A percentile compares a stretch with the other conserved stretches of the same genome.
Evolutionary conservation across 179 eudicot species (phyloP).

Genomic region (Camellia oleifera): DNA sequence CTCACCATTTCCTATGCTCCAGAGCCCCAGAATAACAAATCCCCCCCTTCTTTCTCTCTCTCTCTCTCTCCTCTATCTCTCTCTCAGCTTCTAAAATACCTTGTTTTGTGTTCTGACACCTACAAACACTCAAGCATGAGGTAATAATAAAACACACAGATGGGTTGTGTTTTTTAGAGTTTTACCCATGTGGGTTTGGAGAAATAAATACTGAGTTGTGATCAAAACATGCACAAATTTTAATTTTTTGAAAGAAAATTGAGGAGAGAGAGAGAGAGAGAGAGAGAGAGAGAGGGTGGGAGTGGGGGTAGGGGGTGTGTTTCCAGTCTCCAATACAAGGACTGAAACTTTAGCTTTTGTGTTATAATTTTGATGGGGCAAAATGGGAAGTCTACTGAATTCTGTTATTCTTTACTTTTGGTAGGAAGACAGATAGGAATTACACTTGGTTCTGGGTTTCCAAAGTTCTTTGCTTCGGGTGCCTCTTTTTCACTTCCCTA

Average conservation of each 20-base stretch:
- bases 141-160: slow-evolving; percentile 20
- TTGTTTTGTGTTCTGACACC: slow-evolving; percentile 19
- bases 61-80: slow-evolving; percentile 16
- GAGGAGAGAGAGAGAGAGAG: slow-evolving; percentile 24
- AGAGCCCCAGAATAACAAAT: background rate
- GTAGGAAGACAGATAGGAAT: slow-evolving; percentile 40
- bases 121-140: slow-evolving; percentile 21
- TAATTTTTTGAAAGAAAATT: slow-evolving; percentile 23
- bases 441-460: slow-evolving; percentile 46
- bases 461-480: slow-evolving; percentile 59
- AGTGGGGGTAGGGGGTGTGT: slow-evolving; percentile 22
- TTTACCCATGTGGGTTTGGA: slow-evolving; percentile 40
- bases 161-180: slow-evolving; percentile 26
- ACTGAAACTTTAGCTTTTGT: slow-evolving; percentile 55
- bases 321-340: slow-evolving; percentile 75
- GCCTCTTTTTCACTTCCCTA: slow-evolving; percentile 68
- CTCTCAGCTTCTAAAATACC: slow-evolving; percentile 17
- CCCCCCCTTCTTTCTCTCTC: too few relatives aligned
- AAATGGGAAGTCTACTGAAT: slow-evolving; percentile 11
- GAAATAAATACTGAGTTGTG: slow-evolving; percentile 34
- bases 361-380: slow-evolving; percentile 29
- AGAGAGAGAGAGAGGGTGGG: slow-evolving; percentile 22
- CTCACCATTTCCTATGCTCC: slow-evolving; percentile 30
- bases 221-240: slow-evolving; percentile 40
- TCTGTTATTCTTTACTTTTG: slow-evolving; percentile 47